Percentiles rank a stretch among this genome's conserved stretches.
Conservation (phyloP, 805 yeast species). For the Candida anglica region DNA sequence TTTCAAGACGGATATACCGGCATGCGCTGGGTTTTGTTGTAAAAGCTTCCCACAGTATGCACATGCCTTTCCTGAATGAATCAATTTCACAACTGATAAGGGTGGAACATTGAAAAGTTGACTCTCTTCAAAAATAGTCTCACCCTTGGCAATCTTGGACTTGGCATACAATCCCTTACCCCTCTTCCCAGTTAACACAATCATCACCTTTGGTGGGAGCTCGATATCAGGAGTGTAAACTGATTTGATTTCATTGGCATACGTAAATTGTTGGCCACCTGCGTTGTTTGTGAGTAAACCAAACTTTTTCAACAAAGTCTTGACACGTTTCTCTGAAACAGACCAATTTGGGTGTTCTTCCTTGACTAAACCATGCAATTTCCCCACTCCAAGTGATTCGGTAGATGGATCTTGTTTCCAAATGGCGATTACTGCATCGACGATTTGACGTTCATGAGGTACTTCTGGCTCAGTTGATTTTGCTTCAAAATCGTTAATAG, state of each 20-base stretch:
- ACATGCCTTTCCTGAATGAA: slow-evolving; percentile 64
- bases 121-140: slow-evolving; percentile 56
- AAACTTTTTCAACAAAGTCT: slow-evolving; percentile 48
- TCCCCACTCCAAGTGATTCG: slow-evolving; percentile 53
- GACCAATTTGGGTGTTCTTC: slow-evolving; percentile 57
- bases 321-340: slow-evolving; percentile 55
- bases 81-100: slow-evolving; percentile 57
- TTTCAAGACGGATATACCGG: slow-evolving; percentile 27
- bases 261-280: slow-evolving; percentile 40
- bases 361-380: slow-evolving; percentile 50
- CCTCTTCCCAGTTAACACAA: slow-evolving; percentile 46
- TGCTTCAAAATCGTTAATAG: slow-evolving; percentile 29
- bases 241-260: slow-evolving; percentile 52
- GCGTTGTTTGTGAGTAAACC: slow-evolving; percentile 40
- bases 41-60: slow-evolving; percentile 64
- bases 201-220: slow-evolving; percentile 40
- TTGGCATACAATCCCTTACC: slow-evolving; percentile 64
- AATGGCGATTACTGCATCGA: slow-evolving; percentile 54
- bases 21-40: slow-evolving; percentile 19
- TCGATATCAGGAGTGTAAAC: slow-evolving; percentile 41
- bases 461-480: slow-evolving; percentile 22
- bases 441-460: slow-evolving; percentile 59
- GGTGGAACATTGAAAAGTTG: slow-evolving; percentile 64
- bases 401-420: slow-evolving; percentile 68
- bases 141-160: slow-evolving; percentile 44